A percentile compares a stretch with the other conserved stretches of the same genome.
These are phyloP conservation scores for Skeletonema grethae DNA, from an alignment of 108 stramenopile genomes.

Conservation along the genomic window DNA sequence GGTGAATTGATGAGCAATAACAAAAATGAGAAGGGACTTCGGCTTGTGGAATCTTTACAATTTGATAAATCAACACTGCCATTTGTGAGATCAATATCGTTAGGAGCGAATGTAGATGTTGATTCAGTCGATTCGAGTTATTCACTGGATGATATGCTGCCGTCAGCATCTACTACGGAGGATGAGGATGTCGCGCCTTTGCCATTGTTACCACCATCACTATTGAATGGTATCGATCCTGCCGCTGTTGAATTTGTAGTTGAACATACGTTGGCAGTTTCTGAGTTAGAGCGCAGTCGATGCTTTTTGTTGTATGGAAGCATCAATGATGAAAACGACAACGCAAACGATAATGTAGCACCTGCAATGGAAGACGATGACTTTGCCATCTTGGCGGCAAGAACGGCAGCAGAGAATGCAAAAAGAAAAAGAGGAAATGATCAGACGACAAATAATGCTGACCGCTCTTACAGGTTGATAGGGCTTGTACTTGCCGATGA, in stretches of 20 bases:
- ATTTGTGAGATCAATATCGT: conserved; percentile 43
- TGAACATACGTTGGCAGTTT: conserved; percentile 74
- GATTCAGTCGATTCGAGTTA: conserved; percentile 75
- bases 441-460: not conserved
- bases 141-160: conserved; percentile 31
- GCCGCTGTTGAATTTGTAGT: conserved; percentile 39
- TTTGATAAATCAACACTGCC: conserved; percentile 17
- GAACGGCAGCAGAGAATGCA: not conserved
- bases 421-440: conserved; percentile 12
- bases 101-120: conserved; percentile 68
- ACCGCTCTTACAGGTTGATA: conserved; percentile 27
- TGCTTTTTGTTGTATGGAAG: conserved; percentile 62
- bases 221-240: conserved; percentile 35
- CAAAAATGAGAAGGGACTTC: conserved; percentile 10
- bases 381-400: conserved; percentile 4
- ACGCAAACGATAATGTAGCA: not conserved
- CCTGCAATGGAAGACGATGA: conserved; percentile 23
- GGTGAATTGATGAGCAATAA: conserved; percentile 9
- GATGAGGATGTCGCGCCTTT: conserved; percentile 20
- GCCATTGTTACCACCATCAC: conserved; percentile 38
- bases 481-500: conserved; percentile 42
- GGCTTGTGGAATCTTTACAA: conserved; percentile 38
- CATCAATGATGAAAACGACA: conserved; percentile 25
- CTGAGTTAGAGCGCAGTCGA: conserved; percentile 58
- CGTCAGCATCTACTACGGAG: not conserved